Conservation (phyloP, 257 asterid genomes). For the Catharanthus roseus region DNA sequence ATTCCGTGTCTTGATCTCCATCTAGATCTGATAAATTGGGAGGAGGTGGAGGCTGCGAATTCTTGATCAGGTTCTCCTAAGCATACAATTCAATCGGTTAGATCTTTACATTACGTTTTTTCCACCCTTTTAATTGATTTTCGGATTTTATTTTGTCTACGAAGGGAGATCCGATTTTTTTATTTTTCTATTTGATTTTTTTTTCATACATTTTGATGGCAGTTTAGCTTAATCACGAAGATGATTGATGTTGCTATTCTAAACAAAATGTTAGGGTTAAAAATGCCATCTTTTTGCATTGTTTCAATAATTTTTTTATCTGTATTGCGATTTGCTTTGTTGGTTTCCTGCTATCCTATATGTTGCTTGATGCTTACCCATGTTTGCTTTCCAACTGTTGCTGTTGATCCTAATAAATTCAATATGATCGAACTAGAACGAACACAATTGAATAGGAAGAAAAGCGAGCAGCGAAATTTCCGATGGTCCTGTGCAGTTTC, state of each 20-base stretch:
- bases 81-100: background rate
- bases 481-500: background rate
- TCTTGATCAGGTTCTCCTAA: background rate
- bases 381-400: background rate
- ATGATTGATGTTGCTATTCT: background rate
- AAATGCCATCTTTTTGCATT: background rate
- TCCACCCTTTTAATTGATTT: background rate
- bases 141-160: background rate
- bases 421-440: background rate
- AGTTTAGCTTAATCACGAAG: background rate
- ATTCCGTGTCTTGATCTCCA: slow-evolving; percentile 2
- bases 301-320: background rate
- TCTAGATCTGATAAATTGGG: background rate
- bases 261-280: background rate
- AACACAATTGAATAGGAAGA: background rate
- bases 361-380: background rate
- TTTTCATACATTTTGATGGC: too few relatives aligned
- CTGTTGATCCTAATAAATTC: slow-evolving; percentile 1
- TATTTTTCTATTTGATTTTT: too few relatives aligned
- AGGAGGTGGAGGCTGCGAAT: background rate
- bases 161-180: background rate
- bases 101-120: background rate
- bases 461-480: background rate
- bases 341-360: background rate
- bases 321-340: background rate